Conservation (phyloP, 2,329 filamentous ascomycete genomes). For the Teratosphaeria nubilosa region DNA sequence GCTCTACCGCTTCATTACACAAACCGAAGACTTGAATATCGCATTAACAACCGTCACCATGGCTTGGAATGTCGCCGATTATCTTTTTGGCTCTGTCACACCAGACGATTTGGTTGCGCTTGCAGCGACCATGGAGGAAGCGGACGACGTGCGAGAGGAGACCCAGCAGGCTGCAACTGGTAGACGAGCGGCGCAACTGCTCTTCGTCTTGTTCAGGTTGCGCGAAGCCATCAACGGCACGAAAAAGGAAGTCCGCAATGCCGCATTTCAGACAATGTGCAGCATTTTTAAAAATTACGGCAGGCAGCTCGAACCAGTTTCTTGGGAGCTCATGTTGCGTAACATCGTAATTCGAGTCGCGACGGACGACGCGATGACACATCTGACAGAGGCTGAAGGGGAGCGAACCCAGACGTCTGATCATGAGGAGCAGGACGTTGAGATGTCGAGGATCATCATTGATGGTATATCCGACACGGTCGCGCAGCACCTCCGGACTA, state of each 20-base stretch:
- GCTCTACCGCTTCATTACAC: conserved; percentile 78
- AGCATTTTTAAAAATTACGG: conserved; percentile 89
- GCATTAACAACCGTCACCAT: conserved; percentile 92
- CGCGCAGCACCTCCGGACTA: conserved; percentile 63
- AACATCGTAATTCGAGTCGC: conserved; percentile 72
- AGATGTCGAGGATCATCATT: conserved; percentile 64
- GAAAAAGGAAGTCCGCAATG: conserved; percentile 67
- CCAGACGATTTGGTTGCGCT: conserved; percentile 25
- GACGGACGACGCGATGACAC: conserved; percentile 1
- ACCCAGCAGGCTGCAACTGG: conserved; percentile 5
- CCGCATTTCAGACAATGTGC: conserved; percentile 81
- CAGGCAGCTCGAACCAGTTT: conserved; percentile 63
- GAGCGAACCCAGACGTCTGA: not conserved
- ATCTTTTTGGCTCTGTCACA: conserved; percentile 49
- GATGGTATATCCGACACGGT: conserved; percentile 64
- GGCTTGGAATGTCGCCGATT: conserved; percentile 92
- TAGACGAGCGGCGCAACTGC: conserved; percentile 55
- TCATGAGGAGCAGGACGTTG: conserved; percentile 21
- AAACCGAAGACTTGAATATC: conserved; percentile 88
- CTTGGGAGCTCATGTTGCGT: conserved; percentile 76
- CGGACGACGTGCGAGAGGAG: conserved; percentile 14
- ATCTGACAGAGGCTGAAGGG: not conserved
- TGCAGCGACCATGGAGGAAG: conserved; percentile 9
- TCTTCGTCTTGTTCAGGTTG: conserved; percentile 61
- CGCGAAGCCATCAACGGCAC: conserved; percentile 62